Evolutionary conservation across 139 green algal species (phyloP).

Genomic region (Ettlia oleoabundans): DNA sequence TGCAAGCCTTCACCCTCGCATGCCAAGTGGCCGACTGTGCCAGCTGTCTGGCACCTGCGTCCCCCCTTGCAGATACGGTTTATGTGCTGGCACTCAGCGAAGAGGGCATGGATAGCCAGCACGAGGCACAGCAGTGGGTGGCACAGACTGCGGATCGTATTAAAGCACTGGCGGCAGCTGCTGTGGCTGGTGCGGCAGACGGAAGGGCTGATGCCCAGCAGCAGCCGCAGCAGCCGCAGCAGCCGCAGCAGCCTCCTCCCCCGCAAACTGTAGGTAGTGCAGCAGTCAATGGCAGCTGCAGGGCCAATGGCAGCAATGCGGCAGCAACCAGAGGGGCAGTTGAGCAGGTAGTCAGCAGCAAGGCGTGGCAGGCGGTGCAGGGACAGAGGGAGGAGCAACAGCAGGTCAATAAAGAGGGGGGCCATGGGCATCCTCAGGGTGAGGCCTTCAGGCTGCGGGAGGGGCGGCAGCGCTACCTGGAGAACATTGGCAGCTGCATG

Average conservation of each 20-base stretch:
- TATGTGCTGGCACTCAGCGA: constrained; percentile 78
- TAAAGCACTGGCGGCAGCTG: constrained; percentile 10
- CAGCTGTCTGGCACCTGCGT: not conserved
- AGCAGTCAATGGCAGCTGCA: not conserved
- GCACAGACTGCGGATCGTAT: not conserved
- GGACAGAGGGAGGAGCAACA: constrained; percentile 14
- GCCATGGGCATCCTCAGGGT: not conserved
- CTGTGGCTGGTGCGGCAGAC: too few species aligned
- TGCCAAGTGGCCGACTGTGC: not conserved
- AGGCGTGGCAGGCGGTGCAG: not conserved
- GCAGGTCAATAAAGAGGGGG: constrained; percentile 18
- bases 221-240: too few species aligned
- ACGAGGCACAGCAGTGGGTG: constrained; percentile 7
- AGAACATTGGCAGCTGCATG: constrained; percentile 76
- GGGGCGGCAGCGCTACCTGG: constrained; percentile 68
- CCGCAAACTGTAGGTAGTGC: too few species aligned
- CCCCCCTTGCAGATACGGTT: constrained; percentile 47
- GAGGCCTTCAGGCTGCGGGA: constrained; percentile 63
- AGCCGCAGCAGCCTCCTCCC: too few species aligned
- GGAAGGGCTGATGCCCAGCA: too few species aligned
- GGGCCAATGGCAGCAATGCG: not conserved
- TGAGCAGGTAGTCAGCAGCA: constrained; percentile 20
- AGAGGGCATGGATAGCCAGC: not conserved
- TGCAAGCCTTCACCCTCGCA: too few species aligned
- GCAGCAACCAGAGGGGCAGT: not conserved